Evolutionary conservation across 257 asterid species (phyloP), one percentile per base, ranked within the genome.

Genomic region (Voacanga thouarsii): DNA sequence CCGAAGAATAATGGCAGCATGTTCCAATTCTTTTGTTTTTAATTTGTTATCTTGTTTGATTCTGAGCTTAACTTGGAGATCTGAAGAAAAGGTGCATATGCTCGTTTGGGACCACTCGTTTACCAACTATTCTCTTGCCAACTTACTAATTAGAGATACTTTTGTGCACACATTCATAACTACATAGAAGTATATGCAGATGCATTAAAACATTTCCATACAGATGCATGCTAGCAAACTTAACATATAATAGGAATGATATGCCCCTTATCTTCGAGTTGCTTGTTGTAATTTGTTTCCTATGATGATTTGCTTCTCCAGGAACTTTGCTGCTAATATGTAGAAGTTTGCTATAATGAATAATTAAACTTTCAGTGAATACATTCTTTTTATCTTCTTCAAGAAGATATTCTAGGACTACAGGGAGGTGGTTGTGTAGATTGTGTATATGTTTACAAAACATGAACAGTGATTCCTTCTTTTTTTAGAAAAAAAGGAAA

Each of bases 81-180:
- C 73, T 75, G 80, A 81, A 82, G 65, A 72, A 74, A 79, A 77
- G 79, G 75, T 60, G 71, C 67, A 55, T 72, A 66, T 84, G 30
- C 59, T 55, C 55, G 59, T 16, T 49, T 51, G 88, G 89, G 86
- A 75, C 89, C 91, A 81, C 86, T 80, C 71, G 71, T 82, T 83
- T 81, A 80, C 81, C 86, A 56, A 74, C 39, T 76, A 65, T 75
- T 57, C 82, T 75, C 33, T 78, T 67, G 28, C 63, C 78, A 68
- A 51, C 65, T 41, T 65, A n/a, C 80, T 72, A 78, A 74, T 74
- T 53, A 39, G 47, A 73, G 69, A 53, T 65, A 63, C 68, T 63
- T 73, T 66, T 28, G 28, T 57, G 10, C 55, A 37, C 72, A 41
- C 41, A 63, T 79, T 72, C 65, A 71, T 39, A 41, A 63, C 6